phyloP scores from a whole-genome alignment of 129 eudicot species.

The Artemisia annua region DNA sequence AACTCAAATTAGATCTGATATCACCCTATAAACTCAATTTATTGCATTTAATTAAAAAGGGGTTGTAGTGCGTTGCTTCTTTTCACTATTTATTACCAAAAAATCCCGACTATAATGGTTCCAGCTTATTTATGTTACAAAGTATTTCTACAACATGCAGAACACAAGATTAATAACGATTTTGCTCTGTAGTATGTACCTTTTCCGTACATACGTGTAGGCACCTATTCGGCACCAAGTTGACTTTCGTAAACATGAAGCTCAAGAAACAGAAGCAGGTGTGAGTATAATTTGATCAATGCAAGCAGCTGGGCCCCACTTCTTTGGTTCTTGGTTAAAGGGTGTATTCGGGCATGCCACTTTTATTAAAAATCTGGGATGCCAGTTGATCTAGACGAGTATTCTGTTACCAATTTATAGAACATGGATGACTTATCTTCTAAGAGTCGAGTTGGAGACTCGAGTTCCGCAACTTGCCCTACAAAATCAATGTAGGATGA shows the following conservation, averaged over 20 bases:
- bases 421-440: conserved; percentile 87
- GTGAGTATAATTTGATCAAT: conserved; percentile 10
- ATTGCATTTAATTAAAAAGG: conserved; percentile 27
- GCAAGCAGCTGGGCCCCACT: conserved; percentile 13
- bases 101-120: conserved; percentile 22
- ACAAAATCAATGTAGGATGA: conserved; percentile 21
- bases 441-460: conserved; percentile 64
- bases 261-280: conserved; percentile 26
- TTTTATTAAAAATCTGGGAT: conserved; percentile 49
- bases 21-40: not conserved
- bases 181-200: conserved; percentile 32
- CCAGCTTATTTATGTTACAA: conserved; percentile 55
- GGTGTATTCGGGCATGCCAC: conserved; percentile 13
- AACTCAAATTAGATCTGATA: not conserved
- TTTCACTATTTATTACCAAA: conserved; percentile 36
- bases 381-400: conserved; percentile 74
- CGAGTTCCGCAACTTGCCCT: conserved; percentile 94
- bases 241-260: conserved; percentile 17
- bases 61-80: conserved; percentile 20
- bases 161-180: conserved; percentile 26
- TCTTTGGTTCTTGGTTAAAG: conserved; percentile 22
- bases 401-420: conserved; percentile 72
- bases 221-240: conserved; percentile 14
- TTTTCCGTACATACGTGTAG: conserved; percentile 10
- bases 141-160: conserved; percentile 37